Conservation (phyloP, 78 protist species). For the Pigoraptor vietnamica region DNA sequence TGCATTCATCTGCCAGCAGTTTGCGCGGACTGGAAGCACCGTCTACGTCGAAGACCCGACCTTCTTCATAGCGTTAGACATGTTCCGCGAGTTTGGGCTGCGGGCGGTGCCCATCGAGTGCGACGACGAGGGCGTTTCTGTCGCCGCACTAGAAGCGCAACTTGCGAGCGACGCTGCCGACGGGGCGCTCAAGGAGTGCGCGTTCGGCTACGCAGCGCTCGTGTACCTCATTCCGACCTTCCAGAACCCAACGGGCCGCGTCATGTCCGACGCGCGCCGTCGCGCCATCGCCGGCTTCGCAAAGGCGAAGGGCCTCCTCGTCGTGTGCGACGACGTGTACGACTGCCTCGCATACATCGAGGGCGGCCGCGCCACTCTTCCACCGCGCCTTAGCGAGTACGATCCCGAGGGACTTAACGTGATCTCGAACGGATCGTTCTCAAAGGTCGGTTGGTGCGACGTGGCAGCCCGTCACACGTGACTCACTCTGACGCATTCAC, state of each 20-base stretch:
- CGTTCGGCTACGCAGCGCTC: neutral
- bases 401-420: neutral
- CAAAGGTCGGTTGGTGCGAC: too few relatives aligned
- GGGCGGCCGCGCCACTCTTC: neutral
- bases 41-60: neutral
- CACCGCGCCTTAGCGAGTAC: neutral
- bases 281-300: neutral
- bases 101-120: neutral
- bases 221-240: conserved; percentile 13
- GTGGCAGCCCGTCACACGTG: too few relatives aligned
- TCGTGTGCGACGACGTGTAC: conserved; percentile 26
- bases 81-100: neutral
- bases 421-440: conserved; percentile 1
- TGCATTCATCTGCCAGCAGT: neutral
- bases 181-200: neutral
- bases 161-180: neutral
- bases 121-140: neutral
- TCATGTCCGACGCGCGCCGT: neutral
- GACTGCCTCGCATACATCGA: neutral
- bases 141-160: neutral
- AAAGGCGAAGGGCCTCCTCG: neutral
- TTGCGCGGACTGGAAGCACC: neutral
- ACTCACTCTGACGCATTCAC: too few relatives aligned
- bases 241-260: conserved; percentile 8
- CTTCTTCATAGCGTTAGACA: conserved; percentile 11